Base-by-base conservation (phyloP, 768 basidiomycete species). In the Termitomyces sp. region DNA sequence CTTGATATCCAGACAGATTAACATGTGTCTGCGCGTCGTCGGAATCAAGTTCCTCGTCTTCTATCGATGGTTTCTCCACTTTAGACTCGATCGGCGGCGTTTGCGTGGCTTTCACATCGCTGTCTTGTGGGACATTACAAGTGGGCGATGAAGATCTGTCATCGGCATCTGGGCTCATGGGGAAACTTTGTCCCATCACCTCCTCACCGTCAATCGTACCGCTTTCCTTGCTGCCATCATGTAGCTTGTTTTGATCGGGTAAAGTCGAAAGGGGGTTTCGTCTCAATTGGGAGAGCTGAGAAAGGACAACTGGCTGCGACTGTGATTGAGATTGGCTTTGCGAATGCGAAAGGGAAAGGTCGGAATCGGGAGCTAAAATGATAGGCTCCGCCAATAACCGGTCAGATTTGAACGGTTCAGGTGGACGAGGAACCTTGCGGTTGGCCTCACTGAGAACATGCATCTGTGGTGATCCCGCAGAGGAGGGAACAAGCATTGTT, bases 341-440 rank as follows among this genome's bases (percentile, higher is more conserved):
- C 2, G 73, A 75, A 34, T 69, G 70, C 11, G 69, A 67, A 36
- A 66, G 72, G 1, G 81, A 84, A 1, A 77, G 75, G 62, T 86
- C 83, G 11, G 84, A 83, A 64, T 84, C 80, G 4, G 83, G 82
- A 8, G 76, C 84, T 24, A 85, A 67, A n/a, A 85, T 73, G 18
- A 72, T 74, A 33, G 67, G 73, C 24, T 75, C 78, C 48, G 66
- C 64, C 54, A 60, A 52, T 53, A 58, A 68, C 66, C 39, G 74
- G 67, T 46, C 45, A n/a, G 59, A 56, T 45, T 46, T 58, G 50
- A 65, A 65, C 24, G 77, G 72, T 58, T 69, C 72, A 4, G 69
- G 67, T 8, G 84, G 80, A 7, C 74, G 76, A 49, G 79, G 78
- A 31, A 85, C 77, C 66, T 76, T 82, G 45, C 82, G 78, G 34